Evolutionary conservation across 2,329 filamentous ascomycete genomes (phyloP), one percentile per base, ranked within the genome.

Genomic region (Aspergillus jensenii): DNA sequence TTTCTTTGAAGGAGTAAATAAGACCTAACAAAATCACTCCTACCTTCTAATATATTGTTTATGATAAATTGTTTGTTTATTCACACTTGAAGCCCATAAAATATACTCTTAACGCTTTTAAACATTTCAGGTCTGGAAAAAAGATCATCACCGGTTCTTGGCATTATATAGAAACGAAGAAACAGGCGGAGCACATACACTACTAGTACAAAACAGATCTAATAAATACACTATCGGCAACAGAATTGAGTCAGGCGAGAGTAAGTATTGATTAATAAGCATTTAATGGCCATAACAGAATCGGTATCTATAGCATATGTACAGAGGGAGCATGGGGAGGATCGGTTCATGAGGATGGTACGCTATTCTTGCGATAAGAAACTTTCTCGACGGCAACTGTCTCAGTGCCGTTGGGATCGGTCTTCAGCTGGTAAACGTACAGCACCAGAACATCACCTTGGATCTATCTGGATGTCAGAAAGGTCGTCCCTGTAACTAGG

Each of bases 391-490:
- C 90, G 15, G 88, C 88, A 46, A 93, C 90, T 59, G 88, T 91
- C 75, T 93, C 90, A 37, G 84, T 84, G 15, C 90, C 90, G 65
- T 90, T 87, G 56, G 84, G 87, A 67, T 91, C 89, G 71, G 89
- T 91, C 73, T 88, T 85, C 69, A 93, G 76, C 74, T 93, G 90
- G 73, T 98, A 98, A 53, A 98, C 93, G 74, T 98, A 98, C 50
- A 98, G 82, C 59, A 96, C 96, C 65, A 98, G 84, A 15, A 96
- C 96, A 73, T 97, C 96, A 33, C 93, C 93, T 84, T 98, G 93
- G 37, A 96, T 91, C 91, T 96, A 67, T 60, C 12, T 15, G 41
- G 17, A 19, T 11, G 37, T 65, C 43, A 59, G 50, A 49, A 52
- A 11, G 15, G 33, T 43, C 31, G 17, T 9, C 9, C 40, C 12